These are phyloP conservation scores for Colletotrichum lindemuthianum DNA, from an alignment of 2,329 filamentous ascomycete species.

Conservation along the genomic window DNA sequence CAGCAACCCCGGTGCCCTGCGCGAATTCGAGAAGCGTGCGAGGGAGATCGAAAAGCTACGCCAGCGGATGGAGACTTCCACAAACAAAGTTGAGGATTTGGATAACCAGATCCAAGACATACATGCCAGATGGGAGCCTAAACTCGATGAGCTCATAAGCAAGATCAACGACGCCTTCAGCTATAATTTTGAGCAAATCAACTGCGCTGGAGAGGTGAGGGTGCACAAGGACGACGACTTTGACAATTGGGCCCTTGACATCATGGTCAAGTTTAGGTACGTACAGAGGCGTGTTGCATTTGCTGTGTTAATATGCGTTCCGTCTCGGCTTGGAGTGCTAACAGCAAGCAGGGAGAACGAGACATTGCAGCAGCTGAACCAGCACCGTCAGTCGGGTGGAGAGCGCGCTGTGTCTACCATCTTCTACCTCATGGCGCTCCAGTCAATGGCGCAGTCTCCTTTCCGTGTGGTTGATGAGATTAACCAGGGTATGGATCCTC, in stretches of 20 bases:
- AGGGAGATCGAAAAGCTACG: slow-evolving; percentile 75
- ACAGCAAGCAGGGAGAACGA: slow-evolving; percentile 74
- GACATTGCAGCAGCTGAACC: slow-evolving; percentile 83
- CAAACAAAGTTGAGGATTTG: slow-evolving; percentile 64
- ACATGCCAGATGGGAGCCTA: slow-evolving; percentile 82
- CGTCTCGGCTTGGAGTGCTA: not conserved
- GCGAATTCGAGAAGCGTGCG: slow-evolving; percentile 79
- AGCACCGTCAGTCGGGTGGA: slow-evolving; percentile 94
- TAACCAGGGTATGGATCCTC: slow-evolving; percentile 99
- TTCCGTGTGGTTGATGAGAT: slow-evolving; percentile 99
- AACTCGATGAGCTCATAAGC: slow-evolving; percentile 78
- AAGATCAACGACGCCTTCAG: slow-evolving; percentile 92
- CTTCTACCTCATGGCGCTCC: slow-evolving; percentile 98
- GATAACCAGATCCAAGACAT: slow-evolving; percentile 70
- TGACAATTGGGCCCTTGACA: slow-evolving; percentile 91
- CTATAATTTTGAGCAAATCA: slow-evolving; percentile 93
- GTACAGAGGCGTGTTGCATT: slow-evolving; percentile 38
- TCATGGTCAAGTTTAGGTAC: slow-evolving; percentile 93
- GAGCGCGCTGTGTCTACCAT: slow-evolving; percentile 97
- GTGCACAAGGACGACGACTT: slow-evolving; percentile 94
- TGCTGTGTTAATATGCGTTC: not conserved
- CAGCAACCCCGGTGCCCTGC: slow-evolving; percentile 78
- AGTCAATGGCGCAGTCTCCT: slow-evolving; percentile 90
- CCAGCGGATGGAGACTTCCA: slow-evolving; percentile 63
- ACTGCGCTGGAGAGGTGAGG: slow-evolving; percentile 89